A percentile compares a stretch with the other conserved stretches of the same genome.
phyloP scores from a whole-genome alignment of 768 basidiomycete species.

The Hygrophorus russula region DNA sequence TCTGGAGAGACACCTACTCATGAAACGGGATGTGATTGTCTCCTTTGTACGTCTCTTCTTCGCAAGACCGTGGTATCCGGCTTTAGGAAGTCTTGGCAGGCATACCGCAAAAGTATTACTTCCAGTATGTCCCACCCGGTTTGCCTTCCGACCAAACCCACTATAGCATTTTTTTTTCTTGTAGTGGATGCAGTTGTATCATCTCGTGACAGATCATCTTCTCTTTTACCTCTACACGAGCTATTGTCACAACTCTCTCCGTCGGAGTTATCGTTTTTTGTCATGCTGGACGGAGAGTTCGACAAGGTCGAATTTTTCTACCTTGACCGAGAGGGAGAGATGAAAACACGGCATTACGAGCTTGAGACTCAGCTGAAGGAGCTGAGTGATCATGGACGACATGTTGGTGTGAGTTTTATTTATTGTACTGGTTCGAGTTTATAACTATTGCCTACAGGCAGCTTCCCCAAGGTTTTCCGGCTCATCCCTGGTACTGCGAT shows the following conservation, averaged over 20 bases:
- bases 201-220: constrained; percentile 13
- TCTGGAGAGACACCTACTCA: no score
- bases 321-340: constrained; percentile 53
- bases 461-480: no score
- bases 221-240: constrained; percentile 28
- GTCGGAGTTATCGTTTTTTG: constrained; percentile 63
- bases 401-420: constrained; percentile 38
- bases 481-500: no score
- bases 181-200: background rate
- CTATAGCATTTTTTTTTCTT: background rate
- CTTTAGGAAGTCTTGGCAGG: no score
- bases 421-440: background rate
- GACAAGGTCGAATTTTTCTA: constrained; percentile 86
- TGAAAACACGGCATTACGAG: constrained; percentile 30
- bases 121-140: no score
- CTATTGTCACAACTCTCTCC: constrained; percentile 47
- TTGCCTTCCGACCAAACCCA: background rate
- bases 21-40: no score
- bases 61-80: no score
- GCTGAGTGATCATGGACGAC: constrained; percentile 54
- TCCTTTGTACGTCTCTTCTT: no score
- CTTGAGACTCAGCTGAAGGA: constrained; percentile 66
- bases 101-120: no score
- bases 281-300: constrained; percentile 64
- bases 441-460: no score